Evolutionary conservation across 148 eudicot species (phyloP).

Genomic region (Amaranthus palmeri): DNA sequence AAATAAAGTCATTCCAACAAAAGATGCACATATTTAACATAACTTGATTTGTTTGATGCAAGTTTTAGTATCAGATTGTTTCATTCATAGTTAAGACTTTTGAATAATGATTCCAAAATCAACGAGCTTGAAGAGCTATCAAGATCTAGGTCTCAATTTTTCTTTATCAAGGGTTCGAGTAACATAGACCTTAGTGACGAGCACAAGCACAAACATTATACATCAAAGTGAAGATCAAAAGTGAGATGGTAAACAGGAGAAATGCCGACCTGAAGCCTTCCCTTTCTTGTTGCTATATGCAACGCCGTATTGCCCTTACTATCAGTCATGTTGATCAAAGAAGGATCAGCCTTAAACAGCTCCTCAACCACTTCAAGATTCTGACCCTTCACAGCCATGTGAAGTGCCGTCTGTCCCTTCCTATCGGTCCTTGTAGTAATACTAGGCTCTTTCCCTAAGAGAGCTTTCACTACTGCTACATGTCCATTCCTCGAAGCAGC

Average conservation of each 20-base stretch:
- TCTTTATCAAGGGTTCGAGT: not conserved
- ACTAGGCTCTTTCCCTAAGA: constrained; percentile 55
- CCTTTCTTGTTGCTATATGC: constrained; percentile 80
- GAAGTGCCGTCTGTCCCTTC: constrained; percentile 94
- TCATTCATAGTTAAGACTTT: too few relatives aligned
- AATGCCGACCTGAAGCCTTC: constrained; percentile 54
- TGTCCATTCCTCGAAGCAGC: constrained; percentile 89
- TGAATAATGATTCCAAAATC: not conserved
- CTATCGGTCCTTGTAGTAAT: constrained; percentile 62
- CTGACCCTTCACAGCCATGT: constrained; percentile 90
- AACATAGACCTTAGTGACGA: not conserved
- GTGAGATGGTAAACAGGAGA: not conserved
- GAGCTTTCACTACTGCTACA: constrained; percentile 64
- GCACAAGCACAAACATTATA: not conserved
- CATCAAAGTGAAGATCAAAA: not conserved
- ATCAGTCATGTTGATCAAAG: constrained; percentile 57
- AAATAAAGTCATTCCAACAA: too few relatives aligned
- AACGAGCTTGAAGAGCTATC: not conserved
- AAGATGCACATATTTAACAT: too few relatives aligned
- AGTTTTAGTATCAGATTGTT: too few relatives aligned
- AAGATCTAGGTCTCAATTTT: not conserved
- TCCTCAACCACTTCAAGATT: constrained; percentile 68
- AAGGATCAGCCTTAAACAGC: constrained; percentile 61
- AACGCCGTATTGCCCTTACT: constrained; percentile 69
- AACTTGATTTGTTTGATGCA: too few relatives aligned